Evolutionary conservation across 345 rosid genomes (phyloP), one percentile per base, ranked within the genome.

Genomic region (Dovyalis caffra): DNA sequence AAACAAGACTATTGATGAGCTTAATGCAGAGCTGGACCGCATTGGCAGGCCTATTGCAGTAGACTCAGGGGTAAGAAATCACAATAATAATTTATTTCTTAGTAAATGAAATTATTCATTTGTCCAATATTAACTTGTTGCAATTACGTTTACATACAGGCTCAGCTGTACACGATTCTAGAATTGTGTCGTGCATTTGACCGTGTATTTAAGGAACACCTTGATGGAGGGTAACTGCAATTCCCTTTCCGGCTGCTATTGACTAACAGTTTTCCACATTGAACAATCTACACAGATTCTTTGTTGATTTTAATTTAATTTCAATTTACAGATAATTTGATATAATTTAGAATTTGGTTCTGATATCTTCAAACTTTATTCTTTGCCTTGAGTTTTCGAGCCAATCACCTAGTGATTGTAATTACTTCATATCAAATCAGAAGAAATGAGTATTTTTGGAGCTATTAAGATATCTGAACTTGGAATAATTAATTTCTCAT

Each of bases 131-230:
- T 74, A 75, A 43, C 77, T 83, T 18, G 71, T 64, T 64, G 56
- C 68, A 71, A 34, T 23, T 61, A 60, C 68, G 49, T 77, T 70
- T 51, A 9, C 51, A 11, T 79, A 37, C 87, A 95, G 99, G 99
- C 98, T 75, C 99, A 89, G 79, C 85, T 95, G 66, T 95, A 95
- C 81, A 95, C 95, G 28, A 95, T 95, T 78, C 87, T 95, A 81
- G 98, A 92, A 86, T 83, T 95, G 38, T 95, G 99, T 40, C 97
- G 95, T 76, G 99, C 97, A 45, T 95, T 95, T 88, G 99, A 95
- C 69, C 97, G 98, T 71, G 91, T 95, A 45, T 95, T 93, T 83
- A 93, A 90, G 88, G 98, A 95, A 79, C 99, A 95, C 77, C 87
- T 95, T 85, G 99, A 95, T 85, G 99, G 98, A 87, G 99, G 99